Conservation (phyloP, 305 asterid species). For the Fraxinus angustifolia region DNA sequence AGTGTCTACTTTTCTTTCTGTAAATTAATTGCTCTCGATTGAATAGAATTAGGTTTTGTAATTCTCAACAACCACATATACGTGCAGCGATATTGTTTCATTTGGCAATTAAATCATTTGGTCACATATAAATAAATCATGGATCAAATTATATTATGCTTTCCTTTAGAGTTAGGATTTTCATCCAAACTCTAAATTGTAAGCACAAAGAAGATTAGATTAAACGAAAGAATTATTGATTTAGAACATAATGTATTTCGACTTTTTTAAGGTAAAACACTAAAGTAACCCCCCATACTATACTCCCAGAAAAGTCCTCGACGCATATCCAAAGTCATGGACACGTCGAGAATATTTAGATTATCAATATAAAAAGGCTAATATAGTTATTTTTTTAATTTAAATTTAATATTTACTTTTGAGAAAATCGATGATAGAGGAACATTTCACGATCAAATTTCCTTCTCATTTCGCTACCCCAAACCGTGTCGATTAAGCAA, state of each 20-base stretch:
- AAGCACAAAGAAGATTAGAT: background rate
- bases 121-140: background rate
- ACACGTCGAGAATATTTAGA: no score
- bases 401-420: background rate
- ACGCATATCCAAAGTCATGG: background rate
- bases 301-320: background rate
- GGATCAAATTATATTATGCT: background rate
- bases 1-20: background rate
- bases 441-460: background rate
- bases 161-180: background rate
- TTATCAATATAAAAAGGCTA: no score
- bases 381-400: no score
- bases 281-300: background rate
- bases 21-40: background rate
- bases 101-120: background rate
- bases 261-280: background rate
- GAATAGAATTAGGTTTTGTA: no score
- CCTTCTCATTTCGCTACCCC: background rate
- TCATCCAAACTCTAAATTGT: background rate
- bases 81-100: background rate
- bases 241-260: background rate
- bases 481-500: background rate
- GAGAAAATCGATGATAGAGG: background rate
- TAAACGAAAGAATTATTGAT: background rate
- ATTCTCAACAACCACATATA: background rate